Evolutionary conservation across 2,329 filamentous ascomycete species (phyloP).

Genomic region (Xylaria sp.): DNA sequence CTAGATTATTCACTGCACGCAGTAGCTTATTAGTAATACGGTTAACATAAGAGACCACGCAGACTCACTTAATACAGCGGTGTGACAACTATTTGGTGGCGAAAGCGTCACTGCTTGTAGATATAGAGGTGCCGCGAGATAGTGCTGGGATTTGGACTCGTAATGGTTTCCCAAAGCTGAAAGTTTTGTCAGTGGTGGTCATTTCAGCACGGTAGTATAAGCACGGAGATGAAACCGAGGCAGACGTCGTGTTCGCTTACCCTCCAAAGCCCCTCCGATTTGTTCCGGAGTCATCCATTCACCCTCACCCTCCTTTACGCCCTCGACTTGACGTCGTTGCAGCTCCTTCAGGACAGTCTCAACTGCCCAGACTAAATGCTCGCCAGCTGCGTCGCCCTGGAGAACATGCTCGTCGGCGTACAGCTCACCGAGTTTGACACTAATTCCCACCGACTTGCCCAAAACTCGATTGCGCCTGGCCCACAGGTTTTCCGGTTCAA

Average conservation of each 20-base stretch:
- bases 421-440: slow-evolving; percentile 85
- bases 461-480: slow-evolving; percentile 73
- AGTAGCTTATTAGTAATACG: slow-evolving; percentile 37
- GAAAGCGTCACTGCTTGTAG: slow-evolving; percentile 82
- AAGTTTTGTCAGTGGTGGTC: slow-evolving; percentile 43
- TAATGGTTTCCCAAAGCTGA: slow-evolving; percentile 80
- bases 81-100: slow-evolving; percentile 74
- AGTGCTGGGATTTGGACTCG: slow-evolving; percentile 76
- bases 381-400: slow-evolving; percentile 78
- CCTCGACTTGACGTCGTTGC: slow-evolving; percentile 71
- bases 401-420: slow-evolving; percentile 82
- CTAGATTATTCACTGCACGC: slow-evolving; percentile 78
- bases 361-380: slow-evolving; percentile 81
- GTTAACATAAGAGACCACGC: slow-evolving; percentile 27
- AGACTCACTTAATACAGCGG: slow-evolving; percentile 76
- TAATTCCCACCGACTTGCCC: slow-evolving; percentile 77
- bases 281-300: slow-evolving; percentile 76
- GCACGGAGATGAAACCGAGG: not conserved
- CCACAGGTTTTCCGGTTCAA: slow-evolving; percentile 61
- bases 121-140: slow-evolving; percentile 85
- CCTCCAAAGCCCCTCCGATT: slow-evolving; percentile 78
- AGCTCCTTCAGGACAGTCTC: slow-evolving; percentile 82
- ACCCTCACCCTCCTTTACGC: slow-evolving; percentile 75
- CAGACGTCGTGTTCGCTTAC: slow-evolving; percentile 51
- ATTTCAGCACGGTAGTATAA: not conserved